Evolutionary conservation across 257 asterid genomes (phyloP).

Genomic region (Osmanthus fragrans): DNA sequence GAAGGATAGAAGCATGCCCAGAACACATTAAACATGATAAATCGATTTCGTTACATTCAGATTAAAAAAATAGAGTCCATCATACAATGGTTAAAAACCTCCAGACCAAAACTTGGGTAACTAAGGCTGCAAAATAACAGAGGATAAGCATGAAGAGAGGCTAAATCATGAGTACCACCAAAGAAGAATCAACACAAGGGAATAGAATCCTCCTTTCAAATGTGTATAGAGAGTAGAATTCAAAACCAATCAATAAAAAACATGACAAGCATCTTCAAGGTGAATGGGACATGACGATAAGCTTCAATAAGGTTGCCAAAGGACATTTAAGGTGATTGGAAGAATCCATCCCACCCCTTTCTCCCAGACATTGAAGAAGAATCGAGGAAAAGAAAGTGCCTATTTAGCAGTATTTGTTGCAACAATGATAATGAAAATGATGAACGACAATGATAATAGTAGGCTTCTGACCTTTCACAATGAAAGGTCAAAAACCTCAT

Average conservation of each 20-base stretch:
- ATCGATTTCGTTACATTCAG: neutral
- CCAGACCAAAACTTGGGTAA: neutral
- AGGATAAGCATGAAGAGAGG: constrained; percentile 7
- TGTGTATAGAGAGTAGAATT: neutral
- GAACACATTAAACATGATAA: neutral
- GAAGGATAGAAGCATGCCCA: neutral
- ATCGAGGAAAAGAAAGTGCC: neutral
- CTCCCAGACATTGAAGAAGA: neutral
- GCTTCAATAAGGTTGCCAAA: neutral
- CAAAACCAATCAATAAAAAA: constrained; percentile 7
- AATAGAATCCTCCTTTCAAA: neutral
- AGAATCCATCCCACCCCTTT: neutral
- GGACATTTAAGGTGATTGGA: constrained; percentile 1
- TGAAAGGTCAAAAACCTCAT: neutral
- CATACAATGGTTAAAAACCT: neutral
- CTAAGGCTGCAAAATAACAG: neutral
- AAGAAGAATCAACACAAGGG: neutral
- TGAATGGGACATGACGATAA: constrained; percentile 1
- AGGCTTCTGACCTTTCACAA: neutral
- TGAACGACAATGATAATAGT: neutral
- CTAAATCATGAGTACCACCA: neutral
- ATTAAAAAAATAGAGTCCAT: constrained; percentile 1
- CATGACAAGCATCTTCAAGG: constrained; percentile 6
- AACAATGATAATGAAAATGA: neutral
- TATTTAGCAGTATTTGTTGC: neutral